Percentiles rank a stretch among this genome's conserved stretches.
phyloP scores from a whole-genome alignment of 1,139 yeast species.

The Chernovozyma sophiae-reginae region DNA sequence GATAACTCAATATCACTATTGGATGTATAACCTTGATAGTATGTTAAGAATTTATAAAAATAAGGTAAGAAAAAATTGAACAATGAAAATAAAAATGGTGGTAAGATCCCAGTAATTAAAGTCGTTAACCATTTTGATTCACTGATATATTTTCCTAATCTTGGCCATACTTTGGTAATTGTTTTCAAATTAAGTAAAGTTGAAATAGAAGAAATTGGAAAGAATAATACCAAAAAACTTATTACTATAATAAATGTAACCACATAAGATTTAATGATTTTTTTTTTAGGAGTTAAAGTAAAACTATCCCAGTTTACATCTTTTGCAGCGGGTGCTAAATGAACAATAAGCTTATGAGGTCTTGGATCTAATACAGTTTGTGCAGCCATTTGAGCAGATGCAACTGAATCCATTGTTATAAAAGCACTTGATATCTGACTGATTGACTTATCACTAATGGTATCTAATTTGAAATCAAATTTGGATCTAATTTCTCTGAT shows the following conservation, averaged over 20 bases:
- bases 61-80: slow-evolving; percentile 67
- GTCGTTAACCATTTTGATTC: slow-evolving; percentile 66
- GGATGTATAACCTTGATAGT: slow-evolving; percentile 67
- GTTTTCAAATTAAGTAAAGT: slow-evolving; percentile 69
- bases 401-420: slow-evolving; percentile 79
- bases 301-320: slow-evolving; percentile 77
- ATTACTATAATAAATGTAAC: slow-evolving; percentile 61
- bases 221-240: slow-evolving; percentile 58
- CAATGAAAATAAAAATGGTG: slow-evolving; percentile 69
- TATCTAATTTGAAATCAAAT: slow-evolving; percentile 24
- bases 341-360: slow-evolving; percentile 65
- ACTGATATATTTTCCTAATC: slow-evolving; percentile 55
- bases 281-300: slow-evolving; percentile 53
- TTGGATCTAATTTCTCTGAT: slow-evolving; percentile 28
- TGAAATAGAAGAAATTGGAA: slow-evolving; percentile 72
- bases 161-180: slow-evolving; percentile 70
- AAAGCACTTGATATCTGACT: slow-evolving; percentile 63
- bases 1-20: slow-evolving; percentile 75
- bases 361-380: slow-evolving; percentile 78
- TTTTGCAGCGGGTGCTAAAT: slow-evolving; percentile 77
- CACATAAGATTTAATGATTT: slow-evolving; percentile 52
- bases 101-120: slow-evolving; percentile 69
- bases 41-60: slow-evolving; percentile 61
- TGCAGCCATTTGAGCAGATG: slow-evolving; percentile 83
- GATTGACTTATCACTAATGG: slow-evolving; percentile 25